A percentile compares a stretch with the other conserved stretches of the same genome.
These are phyloP conservation scores for Fusarium staphyleae DNA, from an alignment of 2,329 filamentous ascomycete genomes.

Conservation along the genomic window DNA sequence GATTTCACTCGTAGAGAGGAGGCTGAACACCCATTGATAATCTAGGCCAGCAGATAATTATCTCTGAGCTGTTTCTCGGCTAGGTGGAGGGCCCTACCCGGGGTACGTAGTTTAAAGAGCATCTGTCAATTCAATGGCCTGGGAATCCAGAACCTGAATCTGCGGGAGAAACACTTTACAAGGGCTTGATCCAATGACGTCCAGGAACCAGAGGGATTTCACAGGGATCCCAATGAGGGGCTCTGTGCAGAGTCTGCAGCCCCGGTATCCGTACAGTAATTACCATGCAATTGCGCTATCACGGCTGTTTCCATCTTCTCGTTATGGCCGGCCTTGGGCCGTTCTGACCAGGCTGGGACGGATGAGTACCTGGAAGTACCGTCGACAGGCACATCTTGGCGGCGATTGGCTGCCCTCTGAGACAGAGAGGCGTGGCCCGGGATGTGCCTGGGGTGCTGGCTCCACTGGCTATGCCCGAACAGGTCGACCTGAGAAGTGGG, in stretches of 20 bases:
- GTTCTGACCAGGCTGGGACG: constrained; percentile 10
- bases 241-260: constrained; percentile 19
- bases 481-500: constrained; percentile 20
- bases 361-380: constrained; percentile 26
- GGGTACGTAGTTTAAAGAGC: too few species aligned
- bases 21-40: constrained; percentile 2
- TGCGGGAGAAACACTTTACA: constrained; percentile 4
- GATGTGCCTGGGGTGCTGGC: constrained; percentile 8
- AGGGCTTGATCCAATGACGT: neutral
- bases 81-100: neutral
- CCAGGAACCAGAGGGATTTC: constrained; percentile 8
- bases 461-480: constrained; percentile 24
- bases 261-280: neutral
- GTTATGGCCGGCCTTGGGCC: neutral
- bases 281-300: constrained; percentile 16
- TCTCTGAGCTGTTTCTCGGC: neutral
- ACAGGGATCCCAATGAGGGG: constrained; percentile 14
- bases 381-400: constrained; percentile 30
- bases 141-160: neutral
- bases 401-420: constrained; percentile 21
- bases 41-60: constrained; percentile 5
- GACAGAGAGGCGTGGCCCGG: constrained; percentile 8
- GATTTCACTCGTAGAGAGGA: neutral
- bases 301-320: neutral
- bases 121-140: neutral